phyloP scores from a whole-genome alignment of 2,329 filamentous ascomycete genomes.

The Stylonectria norvegica region DNA sequence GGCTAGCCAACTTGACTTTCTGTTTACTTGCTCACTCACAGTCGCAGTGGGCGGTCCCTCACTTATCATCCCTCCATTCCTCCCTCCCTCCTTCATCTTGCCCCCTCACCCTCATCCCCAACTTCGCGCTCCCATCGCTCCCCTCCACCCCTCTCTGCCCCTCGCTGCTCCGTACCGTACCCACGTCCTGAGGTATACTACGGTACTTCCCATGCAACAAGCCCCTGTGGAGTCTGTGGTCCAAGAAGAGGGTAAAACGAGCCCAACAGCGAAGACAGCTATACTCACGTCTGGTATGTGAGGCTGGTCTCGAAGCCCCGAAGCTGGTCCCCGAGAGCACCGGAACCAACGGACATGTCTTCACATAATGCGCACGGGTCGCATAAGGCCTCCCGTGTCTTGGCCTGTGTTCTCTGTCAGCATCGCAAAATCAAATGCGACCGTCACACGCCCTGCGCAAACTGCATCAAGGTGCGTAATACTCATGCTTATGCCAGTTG shows the following conservation, averaged over 20 bases:
- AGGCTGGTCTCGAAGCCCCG: conserved; percentile 11
- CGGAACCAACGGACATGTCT: conserved; percentile 31
- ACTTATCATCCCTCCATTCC: no score
- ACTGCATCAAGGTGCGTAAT: conserved; percentile 54
- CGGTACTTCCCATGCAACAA: conserved; percentile 14
- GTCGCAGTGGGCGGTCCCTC: no score
- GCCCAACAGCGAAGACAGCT: no score
- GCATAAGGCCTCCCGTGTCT: conserved; percentile 43
- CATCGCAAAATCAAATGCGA: conserved; percentile 63
- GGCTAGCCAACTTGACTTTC: conserved; percentile 4
- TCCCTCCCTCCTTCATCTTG: conserved; percentile 1
- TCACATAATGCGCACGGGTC: conserved; percentile 24
- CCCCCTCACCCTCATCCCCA: no score
- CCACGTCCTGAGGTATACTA: no score
- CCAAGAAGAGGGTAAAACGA: no score
- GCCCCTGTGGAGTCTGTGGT: conserved; percentile 14
- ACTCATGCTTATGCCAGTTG: no score
- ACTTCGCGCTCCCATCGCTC: conserved; percentile 1
- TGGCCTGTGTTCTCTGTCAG: conserved; percentile 57
- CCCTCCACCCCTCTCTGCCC: conserved; percentile 8
- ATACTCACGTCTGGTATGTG: conserved; percentile 28
- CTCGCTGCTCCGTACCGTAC: no score
- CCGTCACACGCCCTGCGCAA: conserved; percentile 56
- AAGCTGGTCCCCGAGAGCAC: conserved; percentile 5
- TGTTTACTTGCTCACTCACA: no score